Evolutionary conservation across 176 grass and related monocot genomes (phyloP).

Genomic region (Aegilops sharonensis): DNA sequence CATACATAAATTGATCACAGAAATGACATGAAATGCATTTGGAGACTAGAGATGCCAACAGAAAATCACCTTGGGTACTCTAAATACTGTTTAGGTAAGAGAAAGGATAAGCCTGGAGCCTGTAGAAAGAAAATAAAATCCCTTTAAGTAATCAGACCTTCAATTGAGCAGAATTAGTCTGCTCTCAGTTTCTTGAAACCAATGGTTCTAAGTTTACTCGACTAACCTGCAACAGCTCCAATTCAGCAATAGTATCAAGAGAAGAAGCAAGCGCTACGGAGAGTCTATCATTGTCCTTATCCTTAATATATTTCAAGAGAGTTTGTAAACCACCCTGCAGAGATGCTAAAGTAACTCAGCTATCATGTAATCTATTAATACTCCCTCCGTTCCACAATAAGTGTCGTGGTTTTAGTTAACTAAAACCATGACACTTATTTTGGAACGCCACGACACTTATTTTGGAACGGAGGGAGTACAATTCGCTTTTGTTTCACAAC

Average conservation of each 20-base stretch:
- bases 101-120: slow-evolving; percentile 89
- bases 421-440: too few species aligned
- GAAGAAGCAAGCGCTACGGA: slow-evolving; percentile 81
- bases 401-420: too few species aligned
- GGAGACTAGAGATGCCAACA: not conserved
- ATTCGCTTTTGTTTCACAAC: not conserved
- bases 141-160: slow-evolving; percentile 1
- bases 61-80: slow-evolving; percentile 81
- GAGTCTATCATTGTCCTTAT: slow-evolving; percentile 75
- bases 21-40: not conserved
- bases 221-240: slow-evolving; percentile 83
- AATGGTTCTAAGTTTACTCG: not conserved
- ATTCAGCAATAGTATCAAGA: slow-evolving; percentile 75
- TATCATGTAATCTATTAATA: not conserved
- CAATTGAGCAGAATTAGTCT: slow-evolving; percentile 3
- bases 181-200: slow-evolving; percentile 12
- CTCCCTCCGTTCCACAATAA: too few species aligned
- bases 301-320: slow-evolving; percentile 74
- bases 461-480: too few species aligned
- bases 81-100: slow-evolving; percentile 78
- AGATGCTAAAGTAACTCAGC: slow-evolving; percentile 26
- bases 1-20: not conserved
- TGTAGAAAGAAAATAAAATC: slow-evolving; percentile 30
- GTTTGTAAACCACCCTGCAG: slow-evolving; percentile 78
- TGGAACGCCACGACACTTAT: too few species aligned